A percentile compares a stretch with the other conserved stretches of the same genome.
These are phyloP conservation scores for Neonectria neomacrospora DNA, from an alignment of 2,329 filamentous ascomycete species.

Conservation along the genomic window DNA sequence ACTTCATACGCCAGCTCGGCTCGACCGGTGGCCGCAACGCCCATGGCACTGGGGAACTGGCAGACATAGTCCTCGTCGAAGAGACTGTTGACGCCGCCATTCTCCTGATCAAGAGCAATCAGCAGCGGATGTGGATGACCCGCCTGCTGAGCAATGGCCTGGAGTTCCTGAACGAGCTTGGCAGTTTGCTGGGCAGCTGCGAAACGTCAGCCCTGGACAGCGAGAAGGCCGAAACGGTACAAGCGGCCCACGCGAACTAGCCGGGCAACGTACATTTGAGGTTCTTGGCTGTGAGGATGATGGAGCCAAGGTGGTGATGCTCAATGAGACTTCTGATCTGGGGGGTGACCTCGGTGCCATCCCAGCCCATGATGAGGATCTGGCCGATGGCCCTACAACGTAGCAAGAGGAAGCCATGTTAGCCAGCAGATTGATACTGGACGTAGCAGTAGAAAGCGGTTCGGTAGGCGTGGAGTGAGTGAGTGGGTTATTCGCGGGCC, in stretches of 20 bases:
- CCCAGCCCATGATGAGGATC: constrained; percentile 86
- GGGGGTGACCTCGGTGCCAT: constrained; percentile 84
- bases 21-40: constrained; percentile 89
- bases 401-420: constrained; percentile 43
- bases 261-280: constrained; percentile 73
- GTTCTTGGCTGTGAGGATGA: constrained; percentile 86
- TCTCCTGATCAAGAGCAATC: constrained; percentile 95
- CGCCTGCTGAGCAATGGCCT: constrained; percentile 89
- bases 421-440: constrained; percentile 25
- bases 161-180: constrained; percentile 86
- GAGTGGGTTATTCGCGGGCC: constrained; percentile 30
- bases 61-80: constrained; percentile 96
- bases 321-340: constrained; percentile 85
- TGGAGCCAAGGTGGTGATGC: constrained; percentile 87
- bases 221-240: constrained; percentile 2
- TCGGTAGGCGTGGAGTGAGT: constrained; percentile 19
- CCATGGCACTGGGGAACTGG: constrained; percentile 98
- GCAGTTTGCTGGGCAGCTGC: constrained; percentile 92
- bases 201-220: constrained; percentile 44
- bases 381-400: constrained; percentile 75
- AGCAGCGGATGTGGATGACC: constrained; percentile 89
- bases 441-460: not conserved
- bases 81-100: constrained; percentile 96
- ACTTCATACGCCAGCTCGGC: constrained; percentile 88
- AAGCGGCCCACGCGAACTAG: constrained; percentile 6